These are phyloP conservation scores for Zopfia rhizophila DNA, from an alignment of 2,329 filamentous ascomycete genomes.

Conservation along the genomic window DNA sequence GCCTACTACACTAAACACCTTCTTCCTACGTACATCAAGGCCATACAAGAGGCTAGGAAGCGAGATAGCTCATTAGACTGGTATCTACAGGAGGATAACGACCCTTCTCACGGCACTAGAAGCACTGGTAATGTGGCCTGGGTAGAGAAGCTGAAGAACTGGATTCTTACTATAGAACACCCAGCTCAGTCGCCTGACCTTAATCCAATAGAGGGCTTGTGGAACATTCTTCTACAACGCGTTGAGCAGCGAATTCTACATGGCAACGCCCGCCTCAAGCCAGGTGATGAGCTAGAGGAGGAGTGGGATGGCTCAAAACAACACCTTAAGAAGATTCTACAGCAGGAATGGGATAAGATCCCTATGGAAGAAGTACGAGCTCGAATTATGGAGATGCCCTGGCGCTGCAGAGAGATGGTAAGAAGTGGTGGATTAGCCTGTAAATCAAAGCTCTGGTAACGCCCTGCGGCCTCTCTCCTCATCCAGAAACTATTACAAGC, in stretches of 20 bases:
- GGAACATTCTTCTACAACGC: slow-evolving; percentile 12
- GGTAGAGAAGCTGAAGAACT: background rate
- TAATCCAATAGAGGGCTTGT: slow-evolving; percentile 16
- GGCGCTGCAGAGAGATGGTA: background rate
- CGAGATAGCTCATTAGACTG: slow-evolving; percentile 5
- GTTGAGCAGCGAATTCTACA: background rate
- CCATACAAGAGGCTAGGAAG: background rate
- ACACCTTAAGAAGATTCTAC: slow-evolving; percentile 2
- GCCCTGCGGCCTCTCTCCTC: too few relatives aligned
- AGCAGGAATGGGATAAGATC: slow-evolving; percentile 5
- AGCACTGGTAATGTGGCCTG: background rate
- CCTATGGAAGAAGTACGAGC: background rate
- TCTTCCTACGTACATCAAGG: slow-evolving; percentile 3
- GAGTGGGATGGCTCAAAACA: too few relatives aligned
- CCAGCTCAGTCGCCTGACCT: slow-evolving; percentile 13
- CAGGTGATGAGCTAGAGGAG: too few relatives aligned
- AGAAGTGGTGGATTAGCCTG: too few relatives aligned
- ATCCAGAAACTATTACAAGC: too few relatives aligned
- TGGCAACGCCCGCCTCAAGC: slow-evolving; percentile 1
- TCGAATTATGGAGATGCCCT: slow-evolving; percentile 1
- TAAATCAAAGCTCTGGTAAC: too few relatives aligned
- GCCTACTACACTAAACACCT: slow-evolving; percentile 11
- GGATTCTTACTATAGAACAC: slow-evolving; percentile 2
- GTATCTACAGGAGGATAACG: slow-evolving; percentile 14
- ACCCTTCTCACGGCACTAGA: slow-evolving; percentile 14